Conservation (phyloP, 1,284 basidiomycete species). For the Trametes hirsuta region DNA sequence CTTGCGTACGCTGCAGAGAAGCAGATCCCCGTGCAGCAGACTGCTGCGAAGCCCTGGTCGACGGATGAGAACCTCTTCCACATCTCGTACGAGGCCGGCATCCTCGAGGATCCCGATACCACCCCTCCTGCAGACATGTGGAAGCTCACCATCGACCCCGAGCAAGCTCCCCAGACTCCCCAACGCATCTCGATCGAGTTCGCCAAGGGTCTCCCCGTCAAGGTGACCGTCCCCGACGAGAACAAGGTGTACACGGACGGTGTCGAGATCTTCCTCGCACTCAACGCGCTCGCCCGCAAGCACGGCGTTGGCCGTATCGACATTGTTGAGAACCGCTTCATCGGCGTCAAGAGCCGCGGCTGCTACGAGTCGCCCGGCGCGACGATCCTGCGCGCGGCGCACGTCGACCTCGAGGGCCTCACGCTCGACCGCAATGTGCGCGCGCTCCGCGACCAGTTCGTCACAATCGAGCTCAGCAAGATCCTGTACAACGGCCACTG, state of each 20-base stretch:
- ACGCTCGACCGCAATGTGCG: conserved; percentile 98
- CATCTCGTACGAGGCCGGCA: conserved; percentile 99
- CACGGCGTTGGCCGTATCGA: conserved; percentile 97
- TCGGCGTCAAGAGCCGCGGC: conserved; percentile 97
- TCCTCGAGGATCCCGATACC: conserved; percentile 95
- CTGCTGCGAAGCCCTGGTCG: conserved; percentile 97
- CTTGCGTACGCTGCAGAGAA: conserved; percentile 90
- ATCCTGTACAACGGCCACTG: conserved; percentile 98
- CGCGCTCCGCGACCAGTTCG: conserved; percentile 91
- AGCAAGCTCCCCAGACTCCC: conserved; percentile 81
- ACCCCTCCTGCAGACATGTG: conserved; percentile 99
- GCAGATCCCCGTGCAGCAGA: conserved; percentile 93
- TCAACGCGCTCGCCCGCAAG: conserved; percentile 92
- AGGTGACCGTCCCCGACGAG: conserved; percentile 62
- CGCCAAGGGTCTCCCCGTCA: conserved; percentile 82
- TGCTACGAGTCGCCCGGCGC: conserved; percentile 99
- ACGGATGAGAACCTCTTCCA: conserved; percentile 99
- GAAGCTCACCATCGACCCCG: conserved; percentile 91
- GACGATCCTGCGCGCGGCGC: conserved; percentile 93
- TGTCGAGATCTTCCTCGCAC: conserved; percentile 93
- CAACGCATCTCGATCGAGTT: conserved; percentile 89
- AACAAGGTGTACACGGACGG: conserved; percentile 78
- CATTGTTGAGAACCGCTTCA: conserved; percentile 99
- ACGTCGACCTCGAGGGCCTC: conserved; percentile 96
- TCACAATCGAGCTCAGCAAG: conserved; percentile 87